Evolutionary conservation across 2,329 filamentous ascomycete genomes (phyloP).

Genomic region (Colletotrichum cuscutae): DNA sequence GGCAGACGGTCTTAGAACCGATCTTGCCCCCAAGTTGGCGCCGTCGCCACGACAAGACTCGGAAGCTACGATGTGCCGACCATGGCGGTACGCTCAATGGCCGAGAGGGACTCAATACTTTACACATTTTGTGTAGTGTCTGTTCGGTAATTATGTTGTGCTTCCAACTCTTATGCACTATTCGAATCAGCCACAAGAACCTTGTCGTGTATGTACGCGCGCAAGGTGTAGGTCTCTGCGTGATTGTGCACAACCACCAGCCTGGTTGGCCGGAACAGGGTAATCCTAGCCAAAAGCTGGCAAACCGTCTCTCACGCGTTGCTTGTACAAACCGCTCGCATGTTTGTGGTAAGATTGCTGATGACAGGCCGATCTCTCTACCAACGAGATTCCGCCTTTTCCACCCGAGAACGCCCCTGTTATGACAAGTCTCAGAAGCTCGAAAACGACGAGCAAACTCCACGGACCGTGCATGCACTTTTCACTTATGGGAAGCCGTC

Average conservation of each 20-base stretch:
- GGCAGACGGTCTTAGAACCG: slow-evolving; percentile 8
- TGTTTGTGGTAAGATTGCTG: slow-evolving; percentile 2
- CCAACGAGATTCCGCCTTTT: neutral
- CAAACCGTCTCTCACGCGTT: neutral
- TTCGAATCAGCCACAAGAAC: neutral
- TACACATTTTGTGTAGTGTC: neutral
- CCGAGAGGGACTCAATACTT: neutral
- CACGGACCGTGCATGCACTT: neutral
- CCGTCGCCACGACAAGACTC: neutral
- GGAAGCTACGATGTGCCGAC: neutral
- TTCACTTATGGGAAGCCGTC: neutral
- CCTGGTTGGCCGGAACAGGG: neutral
- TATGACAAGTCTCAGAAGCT: neutral
- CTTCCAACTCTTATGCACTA: neutral
- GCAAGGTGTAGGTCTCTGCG: neutral
- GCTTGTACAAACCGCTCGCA: slow-evolving; percentile 6
- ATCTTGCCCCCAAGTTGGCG: neutral
- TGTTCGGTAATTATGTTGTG: neutral
- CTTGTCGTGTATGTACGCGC: neutral
- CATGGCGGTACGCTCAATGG: neutral
- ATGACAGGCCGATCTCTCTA: neutral
- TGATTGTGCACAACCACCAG: neutral
- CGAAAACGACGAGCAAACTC: slow-evolving; percentile 5
- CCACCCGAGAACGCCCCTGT: neutral
- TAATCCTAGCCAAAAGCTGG: neutral